Evolutionary conservation across 2,329 filamentous ascomycete species (phyloP), one percentile per base, ranked within the genome.

Genomic region (Sclerotiophoma versabilis): DNA sequence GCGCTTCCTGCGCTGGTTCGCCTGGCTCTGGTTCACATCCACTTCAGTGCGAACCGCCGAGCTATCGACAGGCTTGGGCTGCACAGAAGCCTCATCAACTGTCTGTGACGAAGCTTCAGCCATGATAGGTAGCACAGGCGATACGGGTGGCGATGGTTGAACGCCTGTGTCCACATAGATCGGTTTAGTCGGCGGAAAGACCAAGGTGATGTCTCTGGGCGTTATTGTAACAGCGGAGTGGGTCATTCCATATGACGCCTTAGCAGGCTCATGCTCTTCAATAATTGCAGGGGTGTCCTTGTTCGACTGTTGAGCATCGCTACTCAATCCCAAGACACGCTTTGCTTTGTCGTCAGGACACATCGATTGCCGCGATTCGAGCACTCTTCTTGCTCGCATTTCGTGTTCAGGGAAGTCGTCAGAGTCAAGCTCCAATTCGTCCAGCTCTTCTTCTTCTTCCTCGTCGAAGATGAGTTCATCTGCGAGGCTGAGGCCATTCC

Each of bases 381-480:
- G 67, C 5, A 66, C 66, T 55, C 69, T 71, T 57, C 72, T 71
- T 11, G 70, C 73, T 17, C 71, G 72, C 64, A 76, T 73, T 47
- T 79, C 72, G 48, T 77, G 70, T 27, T 79, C 76, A 3, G 74
- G 66, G 41, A 70, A 76, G 46, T 87, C 87, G 43, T 91, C 89
- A 37, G 88, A 83, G 59, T 93, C 87, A 29, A 89, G 88, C 58
- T 90, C 77, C 38, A 76, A 59, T 4, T 79, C 77, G 36, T 79
- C 79, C 46, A 79, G 63, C 20, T 78, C 73, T 58, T 80, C 79
- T 58, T 80, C 79, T 26, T 93, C 91, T 50, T 93, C 90, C 57
- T 90, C 89, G 52, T 93, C 91, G 58, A 96, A 90, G 58, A 91
- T 88, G 49, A 99, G 83, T 76, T 99, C 95, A 65, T 98, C 93